phyloP scores from a whole-genome alignment of 495 filamentous ascomycete genomes.

The Thozetella sp. region DNA sequence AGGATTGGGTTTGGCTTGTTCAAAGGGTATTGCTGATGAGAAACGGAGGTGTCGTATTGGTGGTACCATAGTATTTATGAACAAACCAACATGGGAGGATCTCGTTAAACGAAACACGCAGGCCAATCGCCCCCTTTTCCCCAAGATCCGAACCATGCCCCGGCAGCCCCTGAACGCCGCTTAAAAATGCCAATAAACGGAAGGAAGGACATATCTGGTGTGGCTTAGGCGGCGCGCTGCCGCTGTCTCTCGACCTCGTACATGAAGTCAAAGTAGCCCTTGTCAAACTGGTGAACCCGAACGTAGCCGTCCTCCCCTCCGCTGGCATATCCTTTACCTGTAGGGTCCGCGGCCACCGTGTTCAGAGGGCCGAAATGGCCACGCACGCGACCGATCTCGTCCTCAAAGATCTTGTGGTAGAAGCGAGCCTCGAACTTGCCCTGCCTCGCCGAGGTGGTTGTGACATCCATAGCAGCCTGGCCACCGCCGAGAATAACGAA shows the following conservation, averaged over 20 bases:
- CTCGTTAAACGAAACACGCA: too few relatives aligned
- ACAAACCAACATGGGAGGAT: too few relatives aligned
- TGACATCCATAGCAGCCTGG: constrained; percentile 98
- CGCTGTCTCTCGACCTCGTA: constrained; percentile 91
- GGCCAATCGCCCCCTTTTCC: too few relatives aligned
- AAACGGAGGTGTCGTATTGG: too few relatives aligned
- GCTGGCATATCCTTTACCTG: constrained; percentile 86
- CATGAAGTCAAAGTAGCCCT: constrained; percentile 96
- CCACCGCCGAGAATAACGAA: constrained; percentile 97
- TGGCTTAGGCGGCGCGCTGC: constrained; percentile 13
- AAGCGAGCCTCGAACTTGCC: constrained; percentile 99
- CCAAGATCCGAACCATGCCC: too few relatives aligned
- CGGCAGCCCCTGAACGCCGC: constrained; percentile 1
- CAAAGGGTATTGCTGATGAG: too few relatives aligned
- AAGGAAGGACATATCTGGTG: background rate
- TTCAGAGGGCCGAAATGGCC: constrained; percentile 95
- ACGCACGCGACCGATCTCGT: constrained; percentile 94
- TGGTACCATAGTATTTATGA: too few relatives aligned
- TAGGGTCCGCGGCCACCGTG: constrained; percentile 82
- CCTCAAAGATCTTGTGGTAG: constrained; percentile 99
- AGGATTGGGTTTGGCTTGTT: too few relatives aligned
- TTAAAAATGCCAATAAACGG: background rate
- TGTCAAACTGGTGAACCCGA: constrained; percentile 97
- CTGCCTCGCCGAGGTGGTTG: constrained; percentile 89
- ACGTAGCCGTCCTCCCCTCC: constrained; percentile 99